Evolutionary conservation across 2,329 filamentous ascomycete species (phyloP).

Genomic region (Pyricularia grisea): DNA sequence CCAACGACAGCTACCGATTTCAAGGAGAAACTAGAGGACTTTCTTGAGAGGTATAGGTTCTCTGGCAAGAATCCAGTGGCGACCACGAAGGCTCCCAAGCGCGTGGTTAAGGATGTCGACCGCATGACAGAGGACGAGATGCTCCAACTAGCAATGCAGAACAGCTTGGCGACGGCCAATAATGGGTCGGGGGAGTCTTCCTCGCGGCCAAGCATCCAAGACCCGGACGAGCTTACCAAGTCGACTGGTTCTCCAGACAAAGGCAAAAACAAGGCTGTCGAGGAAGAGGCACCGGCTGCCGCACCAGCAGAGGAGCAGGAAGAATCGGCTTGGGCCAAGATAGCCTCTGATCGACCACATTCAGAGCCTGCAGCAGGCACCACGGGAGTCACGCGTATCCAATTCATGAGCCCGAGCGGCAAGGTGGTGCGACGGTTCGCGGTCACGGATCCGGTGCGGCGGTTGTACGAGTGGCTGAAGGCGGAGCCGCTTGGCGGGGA

Average conservation of each 20-base stretch:
- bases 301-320: slow-evolving; percentile 10
- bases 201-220: slow-evolving; percentile 49
- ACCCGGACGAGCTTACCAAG: slow-evolving; percentile 78
- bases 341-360: slow-evolving; percentile 66
- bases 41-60: slow-evolving; percentile 93
- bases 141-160: slow-evolving; percentile 86
- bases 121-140: slow-evolving; percentile 96
- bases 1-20: slow-evolving; percentile 65
- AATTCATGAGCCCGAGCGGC: slow-evolving; percentile 79
- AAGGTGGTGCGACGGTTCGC: slow-evolving; percentile 82
- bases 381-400: slow-evolving; percentile 72
- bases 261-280: slow-evolving; percentile 34
- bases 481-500: slow-evolving; percentile 65
- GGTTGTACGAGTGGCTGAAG: slow-evolving; percentile 96
- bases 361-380: slow-evolving; percentile 66
- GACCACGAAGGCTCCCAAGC: slow-evolving; percentile 62
- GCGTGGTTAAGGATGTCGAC: slow-evolving; percentile 60
- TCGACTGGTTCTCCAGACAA: slow-evolving; percentile 25
- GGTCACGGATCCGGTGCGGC: slow-evolving; percentile 64
- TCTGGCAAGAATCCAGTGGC: slow-evolving; percentile 91
- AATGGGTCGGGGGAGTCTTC: slow-evolving; percentile 20
- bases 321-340: slow-evolving; percentile 52
- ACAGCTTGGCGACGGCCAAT: slow-evolving; percentile 59
- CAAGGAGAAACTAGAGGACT: slow-evolving; percentile 84
- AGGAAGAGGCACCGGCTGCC: slow-evolving; percentile 14